These are phyloP conservation scores for Vitis hybrid DNA, from an alignment of 177 flowering plant species.

Conservation along the genomic window DNA sequence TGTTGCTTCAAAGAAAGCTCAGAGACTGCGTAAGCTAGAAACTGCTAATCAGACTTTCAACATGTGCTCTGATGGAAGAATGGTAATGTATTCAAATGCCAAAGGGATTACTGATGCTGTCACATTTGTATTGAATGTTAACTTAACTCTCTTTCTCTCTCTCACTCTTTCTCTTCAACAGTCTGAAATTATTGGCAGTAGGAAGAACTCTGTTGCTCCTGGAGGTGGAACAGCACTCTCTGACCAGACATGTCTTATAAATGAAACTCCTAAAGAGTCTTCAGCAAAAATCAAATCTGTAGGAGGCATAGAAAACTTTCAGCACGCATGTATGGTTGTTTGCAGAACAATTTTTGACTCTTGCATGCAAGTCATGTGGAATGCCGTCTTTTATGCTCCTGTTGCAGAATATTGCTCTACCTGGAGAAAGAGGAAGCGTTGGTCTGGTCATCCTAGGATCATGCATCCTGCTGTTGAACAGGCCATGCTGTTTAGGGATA, in stretches of 20 bases:
- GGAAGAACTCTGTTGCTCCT: slow-evolving; percentile 17
- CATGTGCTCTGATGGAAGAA: slow-evolving; percentile 20
- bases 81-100: slow-evolving; percentile 22
- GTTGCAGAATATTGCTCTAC: slow-evolving; percentile 46
- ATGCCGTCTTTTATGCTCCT: slow-evolving; percentile 76
- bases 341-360: slow-evolving; percentile 49
- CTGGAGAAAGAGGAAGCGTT: slow-evolving; percentile 73
- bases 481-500: slow-evolving; percentile 3
- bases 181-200: slow-evolving; percentile 22
- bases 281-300: slow-evolving; percentile 38
- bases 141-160: no score
- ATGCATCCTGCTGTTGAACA: slow-evolving; percentile 12
- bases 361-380: slow-evolving; percentile 83
- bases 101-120: slow-evolving; percentile 8
- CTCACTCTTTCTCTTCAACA: slow-evolving; percentile 22
- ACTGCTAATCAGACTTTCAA: slow-evolving; percentile 23
- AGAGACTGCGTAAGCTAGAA: slow-evolving; percentile 41
- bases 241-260: slow-evolving; percentile 1
- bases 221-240: slow-evolving; percentile 16
- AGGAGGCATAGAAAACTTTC: slow-evolving; percentile 56
- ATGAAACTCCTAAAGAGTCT: slow-evolving; percentile 14
- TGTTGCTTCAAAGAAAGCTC: slow-evolving; percentile 49
- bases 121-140: not conserved
- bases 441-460: slow-evolving; percentile 38
- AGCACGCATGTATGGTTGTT: slow-evolving; percentile 31